phyloP scores from a whole-genome alignment of 208 protist species.

The Wallacemonas sp. region DNA sequence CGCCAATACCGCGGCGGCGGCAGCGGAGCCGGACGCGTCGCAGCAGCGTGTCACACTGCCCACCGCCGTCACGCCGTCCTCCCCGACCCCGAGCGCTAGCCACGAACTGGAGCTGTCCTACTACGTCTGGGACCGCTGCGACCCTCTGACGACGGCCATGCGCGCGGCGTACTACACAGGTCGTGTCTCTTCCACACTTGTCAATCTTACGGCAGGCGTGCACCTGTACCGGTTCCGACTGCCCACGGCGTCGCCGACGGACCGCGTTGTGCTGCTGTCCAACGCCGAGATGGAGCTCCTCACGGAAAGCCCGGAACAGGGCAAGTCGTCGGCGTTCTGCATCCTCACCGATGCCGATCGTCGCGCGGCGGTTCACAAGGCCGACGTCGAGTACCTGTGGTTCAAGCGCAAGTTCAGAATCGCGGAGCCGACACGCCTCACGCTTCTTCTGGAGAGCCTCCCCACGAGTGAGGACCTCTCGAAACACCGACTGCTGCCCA shows the following conservation, averaged over 20 bases:
- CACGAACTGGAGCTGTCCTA: slow-evolving; percentile 44
- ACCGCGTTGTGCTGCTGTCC: slow-evolving; percentile 53
- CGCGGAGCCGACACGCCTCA: slow-evolving; percentile 47
- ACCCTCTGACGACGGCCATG: slow-evolving; percentile 51
- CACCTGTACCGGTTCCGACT: slow-evolving; percentile 71
- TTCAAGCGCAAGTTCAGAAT: slow-evolving; percentile 79
- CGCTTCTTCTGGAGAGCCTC: slow-evolving; percentile 64
- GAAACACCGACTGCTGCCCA: slow-evolving; percentile 27
- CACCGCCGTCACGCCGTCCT: neutral
- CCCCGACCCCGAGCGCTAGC: too few relatives aligned
- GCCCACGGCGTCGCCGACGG: slow-evolving; percentile 34
- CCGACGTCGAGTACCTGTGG: slow-evolving; percentile 66
- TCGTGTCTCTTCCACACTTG: slow-evolving; percentile 32
- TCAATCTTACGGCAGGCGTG: slow-evolving; percentile 43
- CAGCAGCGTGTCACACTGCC: neutral
- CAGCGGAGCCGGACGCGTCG: neutral
- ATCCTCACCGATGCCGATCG: slow-evolving; percentile 68
- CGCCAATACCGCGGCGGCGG: neutral
- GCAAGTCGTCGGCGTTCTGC: slow-evolving; percentile 29
- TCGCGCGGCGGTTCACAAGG: slow-evolving; percentile 34
- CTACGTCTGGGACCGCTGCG: slow-evolving; percentile 67
- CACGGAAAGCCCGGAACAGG: slow-evolving; percentile 34
- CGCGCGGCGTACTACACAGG: slow-evolving; percentile 45
- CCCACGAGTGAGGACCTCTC: slow-evolving; percentile 47
- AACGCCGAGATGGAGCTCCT: slow-evolving; percentile 44